A percentile compares a stretch with the other conserved stretches of the same genome.
phyloP scores from a whole-genome alignment of 2,329 filamentous ascomycete species.

The Orbilia blumenaviensis region DNA sequence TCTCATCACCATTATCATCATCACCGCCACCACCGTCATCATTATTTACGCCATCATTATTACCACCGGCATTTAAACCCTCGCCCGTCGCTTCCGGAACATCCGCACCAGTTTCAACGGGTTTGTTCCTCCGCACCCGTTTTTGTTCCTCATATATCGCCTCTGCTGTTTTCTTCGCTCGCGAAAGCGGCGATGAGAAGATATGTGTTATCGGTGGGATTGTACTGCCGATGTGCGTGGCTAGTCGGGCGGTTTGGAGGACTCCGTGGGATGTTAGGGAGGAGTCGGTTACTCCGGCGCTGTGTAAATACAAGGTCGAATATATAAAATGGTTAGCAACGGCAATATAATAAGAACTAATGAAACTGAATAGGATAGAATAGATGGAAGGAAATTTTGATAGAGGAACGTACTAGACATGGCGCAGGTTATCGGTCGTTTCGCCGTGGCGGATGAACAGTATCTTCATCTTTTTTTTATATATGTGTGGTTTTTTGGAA shows the following conservation, averaged over 20 bases:
- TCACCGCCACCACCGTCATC: too few relatives aligned
- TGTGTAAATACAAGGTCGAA: too few relatives aligned
- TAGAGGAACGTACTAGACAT: constrained; percentile 70
- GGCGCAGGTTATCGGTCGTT: constrained; percentile 86
- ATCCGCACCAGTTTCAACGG: constrained; percentile 61
- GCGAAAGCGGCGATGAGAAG: constrained; percentile 80
- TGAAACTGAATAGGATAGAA: too few relatives aligned
- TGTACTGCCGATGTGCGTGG: constrained; percentile 71
- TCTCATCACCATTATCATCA: too few relatives aligned
- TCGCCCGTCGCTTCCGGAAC: constrained; percentile 51
- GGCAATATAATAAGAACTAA: not conserved
- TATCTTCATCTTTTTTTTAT: constrained; percentile 61
- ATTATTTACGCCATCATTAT: too few relatives aligned
- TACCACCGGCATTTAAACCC: too few relatives aligned
- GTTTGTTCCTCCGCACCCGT: too few relatives aligned
- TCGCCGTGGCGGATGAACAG: constrained; percentile 87
- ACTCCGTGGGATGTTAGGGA: constrained; percentile 81
- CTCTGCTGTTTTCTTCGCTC: constrained; percentile 76
- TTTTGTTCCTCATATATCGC: constrained; percentile 67
- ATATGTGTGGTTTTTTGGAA: not conserved
- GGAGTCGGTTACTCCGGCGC: constrained; percentile 83
- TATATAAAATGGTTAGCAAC: not conserved
- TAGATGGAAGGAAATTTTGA: constrained; percentile 53
- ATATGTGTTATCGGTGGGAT: constrained; percentile 74
- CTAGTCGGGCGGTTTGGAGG: constrained; percentile 78